phyloP scores from a whole-genome alignment of 148 eudicot genomes.

The Vaccinium darrowii region DNA sequence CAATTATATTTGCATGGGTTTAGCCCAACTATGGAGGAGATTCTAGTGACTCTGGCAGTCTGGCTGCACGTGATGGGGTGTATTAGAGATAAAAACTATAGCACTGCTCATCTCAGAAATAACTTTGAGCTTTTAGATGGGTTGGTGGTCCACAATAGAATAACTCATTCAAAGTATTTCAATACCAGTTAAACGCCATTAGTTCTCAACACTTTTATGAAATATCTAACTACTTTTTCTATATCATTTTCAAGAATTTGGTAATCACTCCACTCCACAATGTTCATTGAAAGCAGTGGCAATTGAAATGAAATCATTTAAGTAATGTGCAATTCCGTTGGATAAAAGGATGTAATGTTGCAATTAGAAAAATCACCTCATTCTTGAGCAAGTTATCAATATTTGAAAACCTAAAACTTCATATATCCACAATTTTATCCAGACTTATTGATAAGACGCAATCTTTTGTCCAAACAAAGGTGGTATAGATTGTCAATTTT shows the following conservation, averaged over 20 bases:
- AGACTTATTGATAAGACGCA: not conserved
- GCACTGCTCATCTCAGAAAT: not conserved
- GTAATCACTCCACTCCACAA: not conserved
- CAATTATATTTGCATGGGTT: not conserved
- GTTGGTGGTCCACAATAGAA: not conserved
- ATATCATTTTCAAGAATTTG: conserved; percentile 1
- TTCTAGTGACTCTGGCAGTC: not conserved
- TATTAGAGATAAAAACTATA: not conserved
- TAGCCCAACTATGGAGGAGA: not conserved
- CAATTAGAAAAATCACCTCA: not conserved
- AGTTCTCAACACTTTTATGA: not conserved
- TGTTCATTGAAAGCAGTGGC: not conserved
- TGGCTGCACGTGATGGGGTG: not conserved
- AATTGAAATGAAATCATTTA: not conserved
- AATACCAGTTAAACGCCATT: not conserved
- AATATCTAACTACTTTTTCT: not conserved
- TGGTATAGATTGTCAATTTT: not conserved
- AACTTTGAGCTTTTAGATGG: not conserved
- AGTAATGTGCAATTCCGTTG: too few species aligned
- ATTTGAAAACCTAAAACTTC: not conserved
- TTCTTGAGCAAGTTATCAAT: not conserved
- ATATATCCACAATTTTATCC: not conserved
- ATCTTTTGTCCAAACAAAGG: not conserved
- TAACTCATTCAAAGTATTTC: not conserved
- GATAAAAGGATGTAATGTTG: not conserved